A percentile compares a stretch with the other conserved stretches of the same genome.
These are phyloP conservation scores for Ambispora gerdemannii DNA, from an alignment of 192 early-diverging fungal genomes.

Conservation along the genomic window DNA sequence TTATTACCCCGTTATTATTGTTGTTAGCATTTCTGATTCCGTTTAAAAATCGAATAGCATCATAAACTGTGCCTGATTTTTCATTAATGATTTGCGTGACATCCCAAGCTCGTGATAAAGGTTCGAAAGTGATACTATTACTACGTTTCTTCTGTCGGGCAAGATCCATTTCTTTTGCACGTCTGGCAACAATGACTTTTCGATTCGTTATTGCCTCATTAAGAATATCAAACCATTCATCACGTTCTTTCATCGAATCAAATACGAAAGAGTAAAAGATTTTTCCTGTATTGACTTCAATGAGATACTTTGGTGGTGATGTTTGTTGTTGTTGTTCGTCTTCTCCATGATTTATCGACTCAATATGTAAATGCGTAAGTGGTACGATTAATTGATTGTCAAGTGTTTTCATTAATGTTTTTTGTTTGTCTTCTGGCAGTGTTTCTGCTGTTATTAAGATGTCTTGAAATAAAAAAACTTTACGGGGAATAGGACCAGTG, in stretches of 20 bases:
- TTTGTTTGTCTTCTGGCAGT: neutral
- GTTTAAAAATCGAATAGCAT: neutral
- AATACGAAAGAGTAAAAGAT: neutral
- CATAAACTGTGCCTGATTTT: neutral
- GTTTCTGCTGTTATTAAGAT: neutral
- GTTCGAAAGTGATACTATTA: neutral
- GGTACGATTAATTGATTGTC: neutral
- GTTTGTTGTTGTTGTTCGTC: too few species aligned
- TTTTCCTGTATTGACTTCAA: neutral
- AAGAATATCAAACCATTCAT: neutral
- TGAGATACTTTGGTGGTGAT: too few species aligned
- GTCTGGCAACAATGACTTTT: neutral
- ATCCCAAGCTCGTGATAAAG: neutral
- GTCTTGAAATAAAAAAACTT: neutral
- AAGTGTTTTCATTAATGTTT: neutral
- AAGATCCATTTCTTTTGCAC: neutral
- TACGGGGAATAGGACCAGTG: neutral
- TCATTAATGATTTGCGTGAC: neutral
- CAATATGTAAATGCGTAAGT: neutral
- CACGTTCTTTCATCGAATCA: neutral
- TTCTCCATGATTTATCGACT: neutral
- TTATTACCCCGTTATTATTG: neutral
- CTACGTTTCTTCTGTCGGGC: neutral
- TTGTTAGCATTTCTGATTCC: neutral
- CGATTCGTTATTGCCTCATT: neutral